These are phyloP conservation scores for Canavalia gladiata DNA, from an alignment of 306 rosid species.

Conservation along the genomic window DNA sequence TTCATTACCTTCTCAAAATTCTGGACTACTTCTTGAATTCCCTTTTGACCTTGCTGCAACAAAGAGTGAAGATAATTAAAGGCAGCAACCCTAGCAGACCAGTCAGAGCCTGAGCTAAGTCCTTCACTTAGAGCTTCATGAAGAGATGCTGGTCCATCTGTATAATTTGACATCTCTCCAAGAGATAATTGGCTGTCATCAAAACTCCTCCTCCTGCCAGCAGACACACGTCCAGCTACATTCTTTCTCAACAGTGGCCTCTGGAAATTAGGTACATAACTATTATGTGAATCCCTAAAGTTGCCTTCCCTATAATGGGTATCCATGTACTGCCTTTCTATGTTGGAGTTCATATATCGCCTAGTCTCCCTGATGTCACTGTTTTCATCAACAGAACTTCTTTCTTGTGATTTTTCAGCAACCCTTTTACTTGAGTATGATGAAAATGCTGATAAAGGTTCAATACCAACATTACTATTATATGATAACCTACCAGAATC, in stretches of 20 bases:
- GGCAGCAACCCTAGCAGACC: constrained; percentile 97
- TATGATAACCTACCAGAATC: constrained; percentile 72
- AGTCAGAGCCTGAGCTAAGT: constrained; percentile 90
- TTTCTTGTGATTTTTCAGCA: constrained; percentile 71
- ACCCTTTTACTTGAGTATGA: constrained; percentile 71
- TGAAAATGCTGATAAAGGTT: constrained; percentile 66
- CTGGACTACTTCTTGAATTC: constrained; percentile 90
- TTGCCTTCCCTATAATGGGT: constrained; percentile 71
- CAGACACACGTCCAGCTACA: constrained; percentile 76
- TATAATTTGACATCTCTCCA: constrained; percentile 79
- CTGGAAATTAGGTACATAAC: constrained; percentile 91
- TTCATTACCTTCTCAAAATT: constrained; percentile 99
- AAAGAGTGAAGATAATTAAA: constrained; percentile 86
- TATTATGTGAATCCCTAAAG: constrained; percentile 79
- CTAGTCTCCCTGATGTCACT: constrained; percentile 74
- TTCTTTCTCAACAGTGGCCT: constrained; percentile 94
- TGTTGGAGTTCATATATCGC: constrained; percentile 65
- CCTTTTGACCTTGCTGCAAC: constrained; percentile 94
- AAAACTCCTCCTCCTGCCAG: constrained; percentile 89
- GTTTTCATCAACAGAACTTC: constrained; percentile 71
- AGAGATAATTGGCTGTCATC: constrained; percentile 86
- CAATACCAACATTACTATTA: constrained; percentile 60
- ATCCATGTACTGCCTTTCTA: constrained; percentile 78
- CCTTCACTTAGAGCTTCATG: constrained; percentile 94
- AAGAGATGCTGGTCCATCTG: constrained; percentile 84